These are phyloP conservation scores for Wickerhamiella kurtzmanii DNA, from an alignment of 805 yeast species.

Conservation along the genomic window DNA sequence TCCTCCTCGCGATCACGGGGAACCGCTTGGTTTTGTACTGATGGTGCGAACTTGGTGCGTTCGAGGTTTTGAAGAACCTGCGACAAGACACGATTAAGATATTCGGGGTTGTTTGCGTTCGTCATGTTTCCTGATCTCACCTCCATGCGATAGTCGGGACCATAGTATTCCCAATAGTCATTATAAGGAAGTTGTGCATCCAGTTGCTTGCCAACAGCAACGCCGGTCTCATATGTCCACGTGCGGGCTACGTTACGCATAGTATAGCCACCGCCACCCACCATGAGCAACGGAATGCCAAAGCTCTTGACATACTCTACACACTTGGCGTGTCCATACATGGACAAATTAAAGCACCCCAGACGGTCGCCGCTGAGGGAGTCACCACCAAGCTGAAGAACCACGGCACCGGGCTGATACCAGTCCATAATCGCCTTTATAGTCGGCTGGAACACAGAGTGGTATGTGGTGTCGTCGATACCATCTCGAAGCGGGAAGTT, in stretches of 20 bases:
- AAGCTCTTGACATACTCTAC: constrained; percentile 79
- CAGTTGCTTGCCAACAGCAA: constrained; percentile 46
- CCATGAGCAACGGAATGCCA: constrained; percentile 76
- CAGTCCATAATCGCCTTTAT: constrained; percentile 83
- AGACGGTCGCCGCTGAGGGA: constrained; percentile 84
- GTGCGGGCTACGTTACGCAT: constrained; percentile 88
- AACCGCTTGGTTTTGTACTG: constrained; percentile 81
- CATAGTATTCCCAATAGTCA: constrained; percentile 93
- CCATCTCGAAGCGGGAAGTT: constrained; percentile 93
- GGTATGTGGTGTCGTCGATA: constrained; percentile 84
- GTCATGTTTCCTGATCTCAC: constrained; percentile 94
- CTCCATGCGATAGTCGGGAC: constrained; percentile 90
- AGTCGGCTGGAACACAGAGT: constrained; percentile 46
- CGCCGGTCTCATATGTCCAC: constrained; percentile 91
- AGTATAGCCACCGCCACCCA: constrained; percentile 98
- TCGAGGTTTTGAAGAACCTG: constrained; percentile 69
- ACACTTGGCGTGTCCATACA: constrained; percentile 91
- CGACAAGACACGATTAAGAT: constrained; percentile 67
- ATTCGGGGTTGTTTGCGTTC: constrained; percentile 89
- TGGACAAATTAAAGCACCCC: constrained; percentile 86
- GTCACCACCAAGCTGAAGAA: constrained; percentile 96
- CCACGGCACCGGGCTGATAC: constrained; percentile 87
- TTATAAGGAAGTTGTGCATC: constrained; percentile 68
- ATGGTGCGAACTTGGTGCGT: constrained; percentile 91
- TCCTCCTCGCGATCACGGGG: constrained; percentile 80